Conservation (phyloP, 1,284 basidiomycete species). For the Trametes polyzona region DNA sequence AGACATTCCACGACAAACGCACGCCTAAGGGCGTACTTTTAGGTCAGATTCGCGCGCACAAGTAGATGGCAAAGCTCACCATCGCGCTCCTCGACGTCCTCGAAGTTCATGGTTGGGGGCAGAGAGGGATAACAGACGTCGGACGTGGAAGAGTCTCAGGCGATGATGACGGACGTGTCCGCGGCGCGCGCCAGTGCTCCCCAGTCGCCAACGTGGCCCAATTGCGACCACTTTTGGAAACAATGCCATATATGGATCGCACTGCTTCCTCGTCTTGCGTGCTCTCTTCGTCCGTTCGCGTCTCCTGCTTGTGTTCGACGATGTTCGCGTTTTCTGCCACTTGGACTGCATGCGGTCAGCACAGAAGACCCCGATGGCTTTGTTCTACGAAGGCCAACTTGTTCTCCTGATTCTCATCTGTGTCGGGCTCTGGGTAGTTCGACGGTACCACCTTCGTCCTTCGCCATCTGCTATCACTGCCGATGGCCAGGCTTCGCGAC, state of each 20-base stretch:
- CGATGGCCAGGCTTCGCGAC: conserved; percentile 34
- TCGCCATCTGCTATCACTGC: no score
- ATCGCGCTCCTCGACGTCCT: conserved; percentile 68
- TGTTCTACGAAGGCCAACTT: conserved; percentile 62
- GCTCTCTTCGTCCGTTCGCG: not conserved
- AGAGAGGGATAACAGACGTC: conserved; percentile 30
- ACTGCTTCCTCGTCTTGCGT: not conserved
- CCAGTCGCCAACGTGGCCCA: not conserved
- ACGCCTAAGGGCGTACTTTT: conserved; percentile 58
- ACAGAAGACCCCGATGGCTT: not conserved
- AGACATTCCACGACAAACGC: conserved; percentile 96
- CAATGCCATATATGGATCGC: not conserved
- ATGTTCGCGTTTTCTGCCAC: not conserved
- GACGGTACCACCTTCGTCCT: no score
- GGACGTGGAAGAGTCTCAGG: conserved; percentile 14
- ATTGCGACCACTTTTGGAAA: no score
- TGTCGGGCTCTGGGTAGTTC: conserved; percentile 45
- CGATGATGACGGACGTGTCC: conserved; percentile 26
- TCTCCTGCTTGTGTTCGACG: not conserved
- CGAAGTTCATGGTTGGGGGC: conserved; percentile 46
- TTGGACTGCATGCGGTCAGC: not conserved
- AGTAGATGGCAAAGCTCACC: conserved; percentile 40
- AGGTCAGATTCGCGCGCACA: not conserved
- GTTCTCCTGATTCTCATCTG: conserved; percentile 49
- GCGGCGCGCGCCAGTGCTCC: not conserved